Base-by-base conservation (phyloP, 2,329 filamentous ascomycete species). In the Chaetomium sp. region DNA sequence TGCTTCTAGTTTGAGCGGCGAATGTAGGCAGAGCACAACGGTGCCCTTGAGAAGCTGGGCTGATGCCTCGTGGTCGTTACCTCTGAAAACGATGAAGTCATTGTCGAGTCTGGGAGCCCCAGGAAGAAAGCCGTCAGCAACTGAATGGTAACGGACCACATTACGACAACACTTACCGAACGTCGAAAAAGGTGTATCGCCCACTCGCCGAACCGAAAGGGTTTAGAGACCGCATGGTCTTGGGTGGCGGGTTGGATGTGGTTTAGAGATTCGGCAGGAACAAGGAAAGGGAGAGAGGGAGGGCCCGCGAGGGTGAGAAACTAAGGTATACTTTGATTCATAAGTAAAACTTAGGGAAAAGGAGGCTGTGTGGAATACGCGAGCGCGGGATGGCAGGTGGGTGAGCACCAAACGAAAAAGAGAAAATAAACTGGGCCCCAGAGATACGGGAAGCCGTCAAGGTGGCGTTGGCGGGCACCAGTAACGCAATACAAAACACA, bases 1-100 rank as follows among this genome's bases (percentile, higher is more conserved):
- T 69, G 89, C 85, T 66, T 91, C 87, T 37, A 90, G 80, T 56
- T 82, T 85, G 56, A 91, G 72, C 0, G 85, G 75, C 42, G 86
- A 77, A 27, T 83, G 82, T 38, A 92, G 75, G 66, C 88, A 91
- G 38, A 92, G 76, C 38, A 91, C 85, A 36, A 92, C 73, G 32
- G 81, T 82, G 47, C 89, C 89, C 66, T 86, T 88, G 62, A 94
- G 73, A 53, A 88, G 72, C 65, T 89, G 87, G 59, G 86, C 88
- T 44, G 87, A 81, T 47, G 88, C 87, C 67, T 92, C 89, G 68
- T 87, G 79, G 55, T 89, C 85, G 62, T 75, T 79, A 58, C 89
- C 89, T 52, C 88, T 85, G 60, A 94, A 86, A 35, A 92, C 85
- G 57, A 92, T 82, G 55, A 91, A 88, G 65, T 89, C 85, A 66